These are phyloP conservation scores for Plantago lanceolata DNA, from an alignment of 305 asterid species.

Conservation along the genomic window DNA sequence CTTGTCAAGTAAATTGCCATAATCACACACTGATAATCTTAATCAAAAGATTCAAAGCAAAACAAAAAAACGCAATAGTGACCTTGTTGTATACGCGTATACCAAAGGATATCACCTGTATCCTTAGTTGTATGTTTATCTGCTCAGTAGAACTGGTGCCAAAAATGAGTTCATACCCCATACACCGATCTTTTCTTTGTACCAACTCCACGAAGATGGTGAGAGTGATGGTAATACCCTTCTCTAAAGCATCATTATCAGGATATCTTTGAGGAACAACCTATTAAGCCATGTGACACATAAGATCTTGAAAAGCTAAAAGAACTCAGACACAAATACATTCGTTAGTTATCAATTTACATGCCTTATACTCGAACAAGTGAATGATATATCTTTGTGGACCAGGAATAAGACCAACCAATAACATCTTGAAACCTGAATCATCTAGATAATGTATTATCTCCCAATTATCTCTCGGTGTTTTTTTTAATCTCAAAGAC, in stretches of 20 bases:
- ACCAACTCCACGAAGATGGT: conserved; percentile 64
- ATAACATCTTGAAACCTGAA: too few relatives aligned
- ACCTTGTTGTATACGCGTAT: conserved; percentile 56
- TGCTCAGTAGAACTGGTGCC: conserved; percentile 59
- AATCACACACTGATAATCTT: neutral
- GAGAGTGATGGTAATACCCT: conserved; percentile 30
- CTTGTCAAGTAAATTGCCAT: conserved; percentile 3
- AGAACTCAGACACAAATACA: neutral
- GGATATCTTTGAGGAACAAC: conserved; percentile 41
- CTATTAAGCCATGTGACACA: conserved; percentile 30
- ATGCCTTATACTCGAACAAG: too few relatives aligned
- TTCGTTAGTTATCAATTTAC: too few relatives aligned
- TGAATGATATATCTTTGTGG: too few relatives aligned
- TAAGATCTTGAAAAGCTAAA: conserved; percentile 21
- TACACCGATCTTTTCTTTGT: conserved; percentile 52
- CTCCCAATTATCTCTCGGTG: too few relatives aligned
- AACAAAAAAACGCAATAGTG: conserved; percentile 1
- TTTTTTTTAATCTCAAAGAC: too few relatives aligned
- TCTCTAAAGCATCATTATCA: conserved; percentile 30
- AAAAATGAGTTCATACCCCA: conserved; percentile 47
- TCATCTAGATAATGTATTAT: too few relatives aligned
- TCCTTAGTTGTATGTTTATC: conserved; percentile 76
- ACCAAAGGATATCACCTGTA: conserved; percentile 70
- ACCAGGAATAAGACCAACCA: too few relatives aligned
- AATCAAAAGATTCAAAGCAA: neutral